Base-by-base conservation (phyloP, 371 early-diverging fungal species). In the Mortierella sp. region DNA sequence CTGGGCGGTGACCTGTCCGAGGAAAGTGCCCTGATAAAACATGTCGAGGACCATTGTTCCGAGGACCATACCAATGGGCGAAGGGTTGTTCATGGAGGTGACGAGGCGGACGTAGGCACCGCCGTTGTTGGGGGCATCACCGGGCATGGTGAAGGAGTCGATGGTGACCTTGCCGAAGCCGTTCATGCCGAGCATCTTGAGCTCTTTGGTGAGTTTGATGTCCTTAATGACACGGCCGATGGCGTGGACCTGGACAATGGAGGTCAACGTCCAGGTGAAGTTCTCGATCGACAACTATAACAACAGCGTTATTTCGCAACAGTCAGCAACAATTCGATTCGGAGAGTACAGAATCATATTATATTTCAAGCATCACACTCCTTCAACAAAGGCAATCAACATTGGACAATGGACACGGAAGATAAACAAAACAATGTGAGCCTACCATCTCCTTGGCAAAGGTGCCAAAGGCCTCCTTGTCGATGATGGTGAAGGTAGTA, bases 221-320 rank as follows among this genome's bases (percentile, higher is more conserved):
- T 78, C 74, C 74, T 81, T 81, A 58, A 83, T 82, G 46, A 83
- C 82, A 44, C 90, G 90, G 12, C 91, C 83, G 48, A 93, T 74
- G 58, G 94, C 93, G 71, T 88, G 86, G 73, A 93, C 91, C 71
- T 90, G 86, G 54, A 92, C 89, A 43, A 87, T 89, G 43, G 92
- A 90, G 71, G 91, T 89, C 75, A 93, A 81, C 0, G 88, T 90
- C 94, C 94, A 93, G n/a, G 80, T 87, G 60, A 93, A 93, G 46
- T 51, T 71, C 71, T 85, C 79, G 55, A 85, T 82, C 11, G 76
- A 43, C 74, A 84, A 65, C 84, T 82, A 72, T 7, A 35, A 32
- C 11, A 12, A 44, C 8, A 21, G 68, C 10, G 21, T 38, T 32
- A 63, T 35, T 32, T 63, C 18, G 38, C 63, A 63, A 63, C 16